phyloP scores from a whole-genome alignment of 2,329 filamentous ascomycete species.

The Cladorrhinum sp. region DNA sequence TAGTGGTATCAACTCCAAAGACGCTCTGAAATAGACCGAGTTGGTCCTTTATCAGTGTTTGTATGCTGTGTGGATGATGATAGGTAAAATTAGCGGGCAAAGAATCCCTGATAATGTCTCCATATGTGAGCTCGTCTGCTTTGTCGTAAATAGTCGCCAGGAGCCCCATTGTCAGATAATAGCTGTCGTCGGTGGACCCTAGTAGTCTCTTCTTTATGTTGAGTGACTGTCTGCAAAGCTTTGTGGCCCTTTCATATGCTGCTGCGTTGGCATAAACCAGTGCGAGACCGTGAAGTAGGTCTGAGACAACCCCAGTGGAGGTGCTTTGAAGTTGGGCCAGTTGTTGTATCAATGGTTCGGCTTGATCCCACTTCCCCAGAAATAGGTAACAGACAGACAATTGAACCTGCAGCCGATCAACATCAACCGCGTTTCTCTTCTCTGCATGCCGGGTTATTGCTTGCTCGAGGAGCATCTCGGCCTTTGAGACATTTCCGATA shows the following conservation, averaged over 20 bases:
- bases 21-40: not conserved
- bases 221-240: not conserved
- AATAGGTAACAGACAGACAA: not conserved
- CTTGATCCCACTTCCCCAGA: not conserved
- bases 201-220: not conserved
- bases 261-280: not conserved
- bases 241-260: not conserved
- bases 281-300: not conserved
- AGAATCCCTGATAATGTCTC: not conserved
- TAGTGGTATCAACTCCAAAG: not conserved
- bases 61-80: not conserved
- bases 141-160: not conserved
- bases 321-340: not conserved
- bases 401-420: not conserved
- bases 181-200: not conserved
- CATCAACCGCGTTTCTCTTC: not conserved
- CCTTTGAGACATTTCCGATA: not conserved
- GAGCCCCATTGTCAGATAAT: not conserved
- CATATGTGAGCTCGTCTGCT: not conserved
- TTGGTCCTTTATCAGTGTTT: not conserved
- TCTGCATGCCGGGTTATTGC: not conserved
- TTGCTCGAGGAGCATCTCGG: not conserved
- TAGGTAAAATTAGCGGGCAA: not conserved
- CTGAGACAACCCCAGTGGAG: not conserved
- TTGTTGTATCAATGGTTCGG: not conserved